phyloP scores from a whole-genome alignment of 2,329 filamentous ascomycete species.

The Penicillium polonicum region DNA sequence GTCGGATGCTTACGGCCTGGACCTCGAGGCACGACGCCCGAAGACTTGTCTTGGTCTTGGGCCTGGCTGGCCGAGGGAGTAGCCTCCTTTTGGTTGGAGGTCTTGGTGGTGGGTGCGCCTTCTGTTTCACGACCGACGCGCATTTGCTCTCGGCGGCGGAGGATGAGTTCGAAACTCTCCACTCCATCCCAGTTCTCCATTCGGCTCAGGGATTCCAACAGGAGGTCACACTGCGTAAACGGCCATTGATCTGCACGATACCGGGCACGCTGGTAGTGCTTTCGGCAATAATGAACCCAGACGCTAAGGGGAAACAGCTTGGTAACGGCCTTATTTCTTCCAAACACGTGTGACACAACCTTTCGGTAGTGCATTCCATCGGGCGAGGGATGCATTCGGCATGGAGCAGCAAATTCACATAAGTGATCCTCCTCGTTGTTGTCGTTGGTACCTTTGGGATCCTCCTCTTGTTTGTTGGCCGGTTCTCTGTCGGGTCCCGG shows the following conservation, averaged over 20 bases:
- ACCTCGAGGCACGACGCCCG: background rate
- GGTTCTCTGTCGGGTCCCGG: too few relatives aligned
- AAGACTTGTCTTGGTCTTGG: background rate
- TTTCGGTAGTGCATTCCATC: conserved; percentile 60
- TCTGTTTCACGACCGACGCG: conserved; percentile 43
- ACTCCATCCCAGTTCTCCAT: conserved; percentile 65
- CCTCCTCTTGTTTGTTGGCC: background rate
- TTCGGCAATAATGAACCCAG: conserved; percentile 76
- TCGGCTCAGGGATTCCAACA: conserved; percentile 61
- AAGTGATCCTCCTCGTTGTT: background rate
- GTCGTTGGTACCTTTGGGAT: background rate
- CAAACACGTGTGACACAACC: conserved; percentile 77
- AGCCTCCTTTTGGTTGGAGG: conserved; percentile 56
- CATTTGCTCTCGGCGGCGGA: conserved; percentile 21
- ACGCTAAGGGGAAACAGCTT: conserved; percentile 65
- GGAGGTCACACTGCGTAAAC: conserved; percentile 62
- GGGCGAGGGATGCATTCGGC: conserved; percentile 20
- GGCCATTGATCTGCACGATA: conserved; percentile 64
- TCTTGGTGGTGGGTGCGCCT: background rate
- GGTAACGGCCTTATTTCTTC: conserved; percentile 77
- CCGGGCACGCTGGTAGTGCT: conserved; percentile 74
- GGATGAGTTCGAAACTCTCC: conserved; percentile 57
- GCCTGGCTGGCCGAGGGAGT: background rate
- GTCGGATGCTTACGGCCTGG: conserved; percentile 25
- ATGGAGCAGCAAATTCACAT: conserved; percentile 18